These are phyloP conservation scores for Backusella australiensis DNA, from an alignment of 192 early-diverging fungal species.

Conservation along the genomic window DNA sequence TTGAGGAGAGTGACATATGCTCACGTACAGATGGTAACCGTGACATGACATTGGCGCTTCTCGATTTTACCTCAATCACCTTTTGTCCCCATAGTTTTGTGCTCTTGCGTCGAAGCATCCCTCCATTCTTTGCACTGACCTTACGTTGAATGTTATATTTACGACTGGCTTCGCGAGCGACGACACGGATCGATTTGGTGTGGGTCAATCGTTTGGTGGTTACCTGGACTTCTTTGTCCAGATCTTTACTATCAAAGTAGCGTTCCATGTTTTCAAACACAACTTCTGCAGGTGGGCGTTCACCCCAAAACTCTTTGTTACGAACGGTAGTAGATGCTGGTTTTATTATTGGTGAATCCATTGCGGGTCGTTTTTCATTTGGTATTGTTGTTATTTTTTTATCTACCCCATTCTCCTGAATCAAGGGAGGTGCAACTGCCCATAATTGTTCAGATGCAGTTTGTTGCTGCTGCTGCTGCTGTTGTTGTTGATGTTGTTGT, in stretches of 20 bases:
- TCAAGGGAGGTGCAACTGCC: not conserved
- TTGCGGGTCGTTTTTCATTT: not conserved
- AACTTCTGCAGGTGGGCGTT: constrained; percentile 68
- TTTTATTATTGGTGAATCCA: not conserved
- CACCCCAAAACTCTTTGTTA: constrained; percentile 50
- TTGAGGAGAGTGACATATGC: constrained; percentile 29
- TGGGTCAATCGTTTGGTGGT: constrained; percentile 20
- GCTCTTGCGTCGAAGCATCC: constrained; percentile 42
- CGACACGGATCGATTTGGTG: constrained; percentile 52
- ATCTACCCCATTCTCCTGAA: constrained; percentile 1
- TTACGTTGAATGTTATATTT: constrained; percentile 13
- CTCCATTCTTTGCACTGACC: constrained; percentile 19
- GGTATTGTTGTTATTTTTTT: not conserved
- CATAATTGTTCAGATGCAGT: constrained; percentile 6
- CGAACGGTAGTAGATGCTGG: not conserved
- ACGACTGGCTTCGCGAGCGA: constrained; percentile 45
- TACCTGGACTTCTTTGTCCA: constrained; percentile 67
- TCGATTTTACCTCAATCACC: constrained; percentile 46
- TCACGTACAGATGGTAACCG: constrained; percentile 30
- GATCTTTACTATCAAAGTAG: constrained; percentile 76
- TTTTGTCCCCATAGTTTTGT: constrained; percentile 57
- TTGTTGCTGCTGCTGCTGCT: not conserved
- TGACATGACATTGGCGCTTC: not conserved
- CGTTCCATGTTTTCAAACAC: constrained; percentile 69
- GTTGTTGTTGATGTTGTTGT: not conserved